These are phyloP conservation scores for Mycosphaerelloides madeirae DNA, from an alignment of 2,329 filamentous ascomycete genomes.

Conservation along the genomic window DNA sequence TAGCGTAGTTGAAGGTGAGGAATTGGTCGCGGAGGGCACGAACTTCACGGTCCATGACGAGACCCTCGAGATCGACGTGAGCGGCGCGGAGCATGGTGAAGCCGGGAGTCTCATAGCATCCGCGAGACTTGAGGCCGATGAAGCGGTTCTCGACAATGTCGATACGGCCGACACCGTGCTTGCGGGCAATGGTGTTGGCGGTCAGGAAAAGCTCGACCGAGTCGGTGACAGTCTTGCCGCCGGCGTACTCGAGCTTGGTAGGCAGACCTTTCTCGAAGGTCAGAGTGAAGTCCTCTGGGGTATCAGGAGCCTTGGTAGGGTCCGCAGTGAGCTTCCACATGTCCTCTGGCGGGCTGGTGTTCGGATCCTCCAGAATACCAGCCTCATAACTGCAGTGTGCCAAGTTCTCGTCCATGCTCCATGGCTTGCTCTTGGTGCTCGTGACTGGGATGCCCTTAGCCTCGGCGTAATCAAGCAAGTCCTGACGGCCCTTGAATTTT, in stretches of 20 bases:
- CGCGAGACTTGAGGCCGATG: constrained; percentile 73
- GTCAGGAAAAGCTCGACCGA: constrained; percentile 67
- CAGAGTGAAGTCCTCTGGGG: constrained; percentile 66
- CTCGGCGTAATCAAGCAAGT: constrained; percentile 67
- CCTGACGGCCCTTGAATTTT: constrained; percentile 65
- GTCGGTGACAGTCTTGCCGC: constrained; percentile 59
- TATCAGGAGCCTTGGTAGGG: constrained; percentile 64
- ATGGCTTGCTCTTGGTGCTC: constrained; percentile 68
- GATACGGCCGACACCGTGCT: constrained; percentile 71
- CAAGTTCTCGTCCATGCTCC: constrained; percentile 65
- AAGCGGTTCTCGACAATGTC: constrained; percentile 81
- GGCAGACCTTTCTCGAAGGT: constrained; percentile 73
- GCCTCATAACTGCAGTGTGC: constrained; percentile 78
- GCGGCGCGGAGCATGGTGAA: constrained; percentile 54
- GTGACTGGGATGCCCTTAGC: constrained; percentile 65
- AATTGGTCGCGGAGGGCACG: constrained; percentile 67
- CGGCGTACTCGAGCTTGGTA: constrained; percentile 57
- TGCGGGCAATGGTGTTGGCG: constrained; percentile 66
- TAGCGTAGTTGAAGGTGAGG: constrained; percentile 60
- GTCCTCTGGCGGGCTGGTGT: constrained; percentile 63
- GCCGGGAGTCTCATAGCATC: constrained; percentile 70
- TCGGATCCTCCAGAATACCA: constrained; percentile 65
- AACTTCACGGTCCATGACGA: constrained; percentile 64
- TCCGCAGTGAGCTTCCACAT: constrained; percentile 73
- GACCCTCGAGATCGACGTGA: constrained; percentile 60